phyloP scores from a whole-genome alignment of 2,329 filamentous ascomycete genomes.

The Penicillium sp. region DNA sequence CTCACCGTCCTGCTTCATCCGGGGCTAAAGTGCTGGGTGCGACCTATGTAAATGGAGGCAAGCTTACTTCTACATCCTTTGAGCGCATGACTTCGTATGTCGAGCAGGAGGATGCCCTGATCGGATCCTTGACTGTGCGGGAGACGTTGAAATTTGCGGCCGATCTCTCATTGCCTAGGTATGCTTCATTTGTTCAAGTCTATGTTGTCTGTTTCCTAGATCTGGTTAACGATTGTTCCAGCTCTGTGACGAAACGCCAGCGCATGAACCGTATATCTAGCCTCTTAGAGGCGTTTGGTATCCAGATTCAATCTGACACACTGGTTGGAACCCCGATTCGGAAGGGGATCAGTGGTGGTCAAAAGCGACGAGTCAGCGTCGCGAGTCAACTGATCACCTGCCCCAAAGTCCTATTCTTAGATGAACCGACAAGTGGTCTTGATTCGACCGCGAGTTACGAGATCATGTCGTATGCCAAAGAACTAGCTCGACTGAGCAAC shows the following conservation, averaged over 20 bases:
- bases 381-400: conserved; percentile 78
- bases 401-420: conserved; percentile 76
- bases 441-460: conserved; percentile 76
- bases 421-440: conserved; percentile 80
- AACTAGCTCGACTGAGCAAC: conserved; percentile 64
- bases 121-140: conserved; percentile 74
- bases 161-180: conserved; percentile 60
- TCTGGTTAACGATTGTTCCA: conserved; percentile 30
- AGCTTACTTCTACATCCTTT: conserved; percentile 55
- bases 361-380: conserved; percentile 77
- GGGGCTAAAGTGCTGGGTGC: conserved; percentile 54
- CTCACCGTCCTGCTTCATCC: conserved; percentile 60
- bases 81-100: conserved; percentile 71
- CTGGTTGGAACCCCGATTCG: conserved; percentile 78
- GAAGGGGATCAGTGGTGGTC: conserved; percentile 80
- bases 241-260: conserved; percentile 55
- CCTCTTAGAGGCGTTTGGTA: conserved; percentile 71
- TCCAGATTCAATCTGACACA: conserved; percentile 65
- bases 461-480: conserved; percentile 70
- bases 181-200: conserved; percentile 9
- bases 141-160: conserved; percentile 80
- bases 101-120: conserved; percentile 82
- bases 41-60: conserved; percentile 62
- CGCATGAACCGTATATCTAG: conserved; percentile 62
- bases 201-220: no score